These are phyloP conservation scores for Thraustochytrium sp. DNA, from an alignment of 352 stramenopile genomes.

Conservation along the genomic window DNA sequence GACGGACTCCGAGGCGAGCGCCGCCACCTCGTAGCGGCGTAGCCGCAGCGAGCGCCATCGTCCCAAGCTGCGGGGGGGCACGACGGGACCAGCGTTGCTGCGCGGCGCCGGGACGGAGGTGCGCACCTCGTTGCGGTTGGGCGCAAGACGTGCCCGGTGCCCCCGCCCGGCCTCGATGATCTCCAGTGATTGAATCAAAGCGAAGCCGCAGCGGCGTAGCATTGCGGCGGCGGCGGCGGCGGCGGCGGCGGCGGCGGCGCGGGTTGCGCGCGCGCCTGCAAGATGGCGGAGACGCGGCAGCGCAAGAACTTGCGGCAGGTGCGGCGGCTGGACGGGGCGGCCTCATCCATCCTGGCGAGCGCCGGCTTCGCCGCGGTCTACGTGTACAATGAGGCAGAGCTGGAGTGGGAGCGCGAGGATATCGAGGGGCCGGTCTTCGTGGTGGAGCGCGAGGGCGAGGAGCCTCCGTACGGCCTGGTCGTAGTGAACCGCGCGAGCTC, in stretches of 20 bases:
- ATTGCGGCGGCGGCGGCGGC: not conserved
- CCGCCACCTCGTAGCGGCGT: too few relatives aligned
- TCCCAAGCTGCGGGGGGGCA: too few relatives aligned
- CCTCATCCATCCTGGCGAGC: not conserved
- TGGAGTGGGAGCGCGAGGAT: constrained; percentile 9
- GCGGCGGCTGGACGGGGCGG: not conserved
- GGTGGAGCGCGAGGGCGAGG: not conserved
- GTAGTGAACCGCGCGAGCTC: constrained; percentile 10
- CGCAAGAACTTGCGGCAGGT: constrained; percentile 6
- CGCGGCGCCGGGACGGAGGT: too few relatives aligned
- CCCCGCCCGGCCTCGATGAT: too few relatives aligned
- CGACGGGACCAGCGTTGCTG: too few relatives aligned
- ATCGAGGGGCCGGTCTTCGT: constrained; percentile 37
- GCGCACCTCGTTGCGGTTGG: too few relatives aligned
- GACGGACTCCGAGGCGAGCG: too few relatives aligned
- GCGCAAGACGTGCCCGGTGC: too few relatives aligned
- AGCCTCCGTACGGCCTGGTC: not conserved
- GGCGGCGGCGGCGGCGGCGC: not conserved
- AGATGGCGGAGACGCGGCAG: not conserved
- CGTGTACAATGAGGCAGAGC: not conserved
- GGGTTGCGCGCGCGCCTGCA: not conserved
- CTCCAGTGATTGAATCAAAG: too few relatives aligned
- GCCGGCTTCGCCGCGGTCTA: constrained; percentile 11
- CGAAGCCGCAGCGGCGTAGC: too few relatives aligned
- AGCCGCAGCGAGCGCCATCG: too few relatives aligned